Percentiles rank a stretch among this genome's conserved stretches.
These are phyloP conservation scores for Aspergillus latus DNA, from an alignment of 2,329 filamentous ascomycete genomes.

Conservation along the genomic window DNA sequence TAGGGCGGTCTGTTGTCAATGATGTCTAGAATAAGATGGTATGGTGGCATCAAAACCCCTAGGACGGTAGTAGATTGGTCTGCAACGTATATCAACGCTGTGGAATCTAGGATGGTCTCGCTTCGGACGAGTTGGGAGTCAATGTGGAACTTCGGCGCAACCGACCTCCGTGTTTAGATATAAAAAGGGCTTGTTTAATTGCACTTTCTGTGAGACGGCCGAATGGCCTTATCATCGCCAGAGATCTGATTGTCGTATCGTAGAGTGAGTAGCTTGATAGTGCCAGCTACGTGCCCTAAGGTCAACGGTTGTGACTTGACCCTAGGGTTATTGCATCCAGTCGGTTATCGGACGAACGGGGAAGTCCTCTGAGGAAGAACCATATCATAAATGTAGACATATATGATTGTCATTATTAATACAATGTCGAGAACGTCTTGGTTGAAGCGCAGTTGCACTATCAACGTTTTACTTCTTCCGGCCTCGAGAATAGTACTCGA, in stretches of 20 bases:
- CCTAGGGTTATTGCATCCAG: no score
- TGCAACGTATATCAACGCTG: not conserved
- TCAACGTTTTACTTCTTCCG: no score
- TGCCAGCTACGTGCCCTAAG: no score
- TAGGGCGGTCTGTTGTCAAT: not conserved
- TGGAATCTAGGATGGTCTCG: not conserved
- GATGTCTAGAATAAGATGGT: not conserved
- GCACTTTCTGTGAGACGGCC: not conserved
- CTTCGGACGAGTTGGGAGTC: not conserved
- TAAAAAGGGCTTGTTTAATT: not conserved
- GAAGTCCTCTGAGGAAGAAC: no score
- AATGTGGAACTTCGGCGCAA: not conserved
- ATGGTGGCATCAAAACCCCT: not conserved
- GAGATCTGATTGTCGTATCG: not conserved
- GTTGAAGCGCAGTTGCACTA: no score
- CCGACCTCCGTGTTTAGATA: not conserved
- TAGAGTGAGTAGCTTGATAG: no score
- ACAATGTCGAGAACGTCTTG: no score
- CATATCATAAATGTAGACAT: no score
- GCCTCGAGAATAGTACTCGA: no score
- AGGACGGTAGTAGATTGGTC: not conserved
- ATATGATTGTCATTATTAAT: no score
- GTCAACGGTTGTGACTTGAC: no score
- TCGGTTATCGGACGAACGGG: no score
- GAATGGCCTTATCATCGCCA: not conserved